Percentiles rank a stretch among this genome's conserved stretches.
Evolutionary conservation across 441 rosid species (phyloP).

Genomic region (Adansonia gregorii): DNA sequence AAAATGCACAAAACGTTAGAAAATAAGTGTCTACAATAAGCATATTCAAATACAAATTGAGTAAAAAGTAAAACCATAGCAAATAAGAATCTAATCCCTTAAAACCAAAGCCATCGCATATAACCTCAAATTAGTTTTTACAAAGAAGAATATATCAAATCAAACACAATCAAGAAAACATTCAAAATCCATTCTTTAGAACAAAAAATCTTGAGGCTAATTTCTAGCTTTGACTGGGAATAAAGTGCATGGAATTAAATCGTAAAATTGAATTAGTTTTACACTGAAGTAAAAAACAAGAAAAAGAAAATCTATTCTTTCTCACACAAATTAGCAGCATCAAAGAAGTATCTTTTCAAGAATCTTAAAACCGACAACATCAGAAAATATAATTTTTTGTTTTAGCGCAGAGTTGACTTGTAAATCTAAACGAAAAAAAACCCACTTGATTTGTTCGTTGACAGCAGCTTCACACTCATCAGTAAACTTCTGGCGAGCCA

Average conservation of each 20-base stretch:
- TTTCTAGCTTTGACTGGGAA: background rate
- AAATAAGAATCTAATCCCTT: background rate
- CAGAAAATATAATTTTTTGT: background rate
- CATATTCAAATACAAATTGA: background rate
- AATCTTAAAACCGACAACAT: background rate
- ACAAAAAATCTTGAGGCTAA: background rate
- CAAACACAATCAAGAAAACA: background rate
- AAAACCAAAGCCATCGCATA: background rate
- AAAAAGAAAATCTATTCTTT: background rate
- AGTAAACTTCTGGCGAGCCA: slow-evolving; percentile 54
- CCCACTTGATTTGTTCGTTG: slow-evolving; percentile 60
- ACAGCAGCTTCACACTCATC: slow-evolving; percentile 54
- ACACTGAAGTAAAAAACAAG: background rate
- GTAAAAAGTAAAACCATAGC: background rate
- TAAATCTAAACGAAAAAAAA: background rate
- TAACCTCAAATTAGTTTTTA: background rate
- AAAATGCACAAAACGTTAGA: slow-evolving; percentile 5
- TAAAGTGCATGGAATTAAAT: no score
- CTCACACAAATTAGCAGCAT: background rate
- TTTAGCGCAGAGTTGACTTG: background rate
- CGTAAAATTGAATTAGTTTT: no score
- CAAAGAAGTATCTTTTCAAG: background rate
- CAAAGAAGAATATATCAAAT: background rate
- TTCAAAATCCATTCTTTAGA: background rate
- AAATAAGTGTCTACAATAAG: background rate